A percentile compares a stretch with the other conserved stretches of the same genome.
phyloP scores from a whole-genome alignment of 352 stramenopile species.

The Phytophthora fragariaefolia region DNA sequence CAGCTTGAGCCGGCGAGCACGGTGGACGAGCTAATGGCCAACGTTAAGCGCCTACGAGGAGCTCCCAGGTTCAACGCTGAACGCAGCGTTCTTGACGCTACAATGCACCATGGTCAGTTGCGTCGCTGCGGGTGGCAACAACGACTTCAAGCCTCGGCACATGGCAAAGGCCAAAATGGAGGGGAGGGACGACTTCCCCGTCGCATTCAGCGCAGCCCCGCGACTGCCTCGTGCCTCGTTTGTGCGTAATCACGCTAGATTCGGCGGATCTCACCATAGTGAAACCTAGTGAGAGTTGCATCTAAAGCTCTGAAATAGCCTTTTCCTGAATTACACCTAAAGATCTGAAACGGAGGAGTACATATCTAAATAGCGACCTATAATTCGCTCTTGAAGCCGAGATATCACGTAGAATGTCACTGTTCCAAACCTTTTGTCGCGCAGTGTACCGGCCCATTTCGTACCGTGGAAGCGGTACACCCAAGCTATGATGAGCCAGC shows the following conservation, averaged over 20 bases:
- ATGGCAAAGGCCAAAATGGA: constrained; percentile 1
- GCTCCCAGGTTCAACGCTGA: background rate
- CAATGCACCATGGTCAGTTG: background rate
- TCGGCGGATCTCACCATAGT: background rate
- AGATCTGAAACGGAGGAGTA: too few relatives aligned
- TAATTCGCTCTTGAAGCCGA: too few relatives aligned
- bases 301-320: background rate
- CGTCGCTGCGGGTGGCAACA: background rate
- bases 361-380: too few relatives aligned
- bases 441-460: too few relatives aligned
- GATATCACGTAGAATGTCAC: too few relatives aligned
- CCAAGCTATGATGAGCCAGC: too few relatives aligned
- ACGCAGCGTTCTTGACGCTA: background rate
- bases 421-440: too few relatives aligned
- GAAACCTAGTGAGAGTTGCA: background rate
- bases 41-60: background rate
- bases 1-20: background rate
- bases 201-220: too few relatives aligned
- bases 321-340: too few relatives aligned
- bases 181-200: background rate
- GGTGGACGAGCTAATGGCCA: background rate
- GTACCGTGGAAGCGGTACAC: too few relatives aligned
- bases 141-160: background rate
- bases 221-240: too few relatives aligned
- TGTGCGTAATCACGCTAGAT: too few relatives aligned